A percentile compares a stretch with the other conserved stretches of the same genome.
phyloP scores from a whole-genome alignment of 192 early-diverging fungal genomes.

The Coemansia sp. region DNA sequence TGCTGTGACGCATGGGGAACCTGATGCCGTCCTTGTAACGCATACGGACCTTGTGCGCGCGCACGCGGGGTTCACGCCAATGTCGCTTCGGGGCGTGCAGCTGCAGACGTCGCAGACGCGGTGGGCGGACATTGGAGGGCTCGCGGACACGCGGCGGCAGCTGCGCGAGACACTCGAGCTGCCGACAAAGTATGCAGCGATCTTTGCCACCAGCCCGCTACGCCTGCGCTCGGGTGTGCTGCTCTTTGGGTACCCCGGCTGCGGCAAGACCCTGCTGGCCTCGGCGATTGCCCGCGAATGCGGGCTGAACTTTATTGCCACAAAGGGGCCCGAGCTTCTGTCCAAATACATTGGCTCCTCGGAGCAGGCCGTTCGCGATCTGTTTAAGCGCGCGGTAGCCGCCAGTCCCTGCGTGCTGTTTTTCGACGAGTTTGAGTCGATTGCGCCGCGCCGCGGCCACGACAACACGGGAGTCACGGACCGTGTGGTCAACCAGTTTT shows the following conservation, averaged over 20 bases:
- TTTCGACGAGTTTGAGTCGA: conserved; percentile 98
- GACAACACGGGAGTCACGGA: conserved; percentile 99
- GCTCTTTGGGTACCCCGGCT: conserved; percentile 97
- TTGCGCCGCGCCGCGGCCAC: conserved; percentile 95
- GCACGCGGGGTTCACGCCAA: conserved; percentile 74
- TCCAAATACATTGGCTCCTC: conserved; percentile 99
- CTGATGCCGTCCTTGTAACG: conserved; percentile 56
- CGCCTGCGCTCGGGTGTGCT: conserved; percentile 90
- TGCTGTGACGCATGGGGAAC: conserved; percentile 62
- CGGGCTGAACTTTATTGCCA: conserved; percentile 93
- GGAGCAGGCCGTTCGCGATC: conserved; percentile 90
- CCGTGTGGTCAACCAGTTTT: conserved; percentile 96
- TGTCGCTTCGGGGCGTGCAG: conserved; percentile 75
- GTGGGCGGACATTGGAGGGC: conserved; percentile 90
- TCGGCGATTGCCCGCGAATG: conserved; percentile 96
- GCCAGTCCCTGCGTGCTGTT: conserved; percentile 95
- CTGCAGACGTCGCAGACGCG: conserved; percentile 69
- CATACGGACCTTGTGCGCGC: conserved; percentile 73
- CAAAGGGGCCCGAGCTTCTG: conserved; percentile 96
- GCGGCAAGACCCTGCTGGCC: conserved; percentile 95
- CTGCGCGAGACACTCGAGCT: conserved; percentile 93
- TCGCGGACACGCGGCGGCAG: conserved; percentile 75
- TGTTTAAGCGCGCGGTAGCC: conserved; percentile 91
- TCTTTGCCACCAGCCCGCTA: conserved; percentile 86
- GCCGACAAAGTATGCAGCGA: conserved; percentile 88